Conservation (phyloP, 2,329 filamentous ascomycete species). For the Calonectria multiphialidica region DNA sequence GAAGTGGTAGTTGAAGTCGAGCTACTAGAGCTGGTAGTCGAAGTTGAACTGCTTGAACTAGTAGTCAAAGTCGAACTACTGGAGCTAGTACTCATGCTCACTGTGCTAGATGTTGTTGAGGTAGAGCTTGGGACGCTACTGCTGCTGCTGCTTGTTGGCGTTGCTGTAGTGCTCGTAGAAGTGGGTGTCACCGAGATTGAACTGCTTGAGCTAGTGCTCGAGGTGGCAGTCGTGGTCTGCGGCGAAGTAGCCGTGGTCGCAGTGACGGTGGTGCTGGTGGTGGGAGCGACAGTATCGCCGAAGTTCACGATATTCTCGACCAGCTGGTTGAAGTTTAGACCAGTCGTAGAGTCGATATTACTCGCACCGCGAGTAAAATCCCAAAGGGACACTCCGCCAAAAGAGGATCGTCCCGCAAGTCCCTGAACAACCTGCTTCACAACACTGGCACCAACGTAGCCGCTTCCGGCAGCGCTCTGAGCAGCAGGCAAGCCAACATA, state of each 20-base stretch:
- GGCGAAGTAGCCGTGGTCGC: slow-evolving; percentile 25
- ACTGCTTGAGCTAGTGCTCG: not conserved
- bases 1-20: not conserved
- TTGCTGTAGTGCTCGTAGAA: not conserved
- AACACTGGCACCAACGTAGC: slow-evolving; percentile 50
- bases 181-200: not conserved
- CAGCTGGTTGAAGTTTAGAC: slow-evolving; percentile 53
- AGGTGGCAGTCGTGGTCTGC: not conserved
- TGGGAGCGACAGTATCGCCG: slow-evolving; percentile 44
- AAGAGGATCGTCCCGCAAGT: slow-evolving; percentile 51
- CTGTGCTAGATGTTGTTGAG: not conserved
- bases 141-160: not conserved
- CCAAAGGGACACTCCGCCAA: slow-evolving; percentile 61
- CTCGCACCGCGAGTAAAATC: slow-evolving; percentile 52
- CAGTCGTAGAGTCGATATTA: slow-evolving; percentile 43
- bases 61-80: not conserved
- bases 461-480: slow-evolving; percentile 40
- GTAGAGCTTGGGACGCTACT: not conserved
- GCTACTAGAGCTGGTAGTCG: not conserved
- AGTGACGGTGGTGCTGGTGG: slow-evolving; percentile 36
- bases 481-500: slow-evolving; percentile 58
- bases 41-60: not conserved
- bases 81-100: not conserved
- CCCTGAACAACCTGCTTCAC: slow-evolving; percentile 55
- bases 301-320: slow-evolving; percentile 52